Evolutionary conservation across 352 stramenopile genomes (phyloP).

Genomic region (Peronosclerospora sorghi): DNA sequence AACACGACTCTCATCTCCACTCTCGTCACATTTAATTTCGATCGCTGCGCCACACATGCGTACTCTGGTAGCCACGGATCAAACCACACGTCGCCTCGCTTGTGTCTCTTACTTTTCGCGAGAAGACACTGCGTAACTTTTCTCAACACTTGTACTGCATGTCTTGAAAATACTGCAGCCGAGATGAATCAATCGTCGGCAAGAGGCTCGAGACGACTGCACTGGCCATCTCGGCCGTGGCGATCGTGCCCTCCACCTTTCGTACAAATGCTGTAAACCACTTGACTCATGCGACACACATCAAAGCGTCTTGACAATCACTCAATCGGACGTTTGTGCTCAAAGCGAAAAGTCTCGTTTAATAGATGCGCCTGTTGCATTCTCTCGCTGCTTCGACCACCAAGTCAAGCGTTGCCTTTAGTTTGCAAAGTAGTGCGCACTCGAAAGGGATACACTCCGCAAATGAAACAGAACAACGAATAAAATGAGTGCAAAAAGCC

Average conservation of each 20-base stretch:
- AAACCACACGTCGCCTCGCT: conserved; percentile 19
- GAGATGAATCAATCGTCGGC: conserved; percentile 16
- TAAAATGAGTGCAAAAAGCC: no score
- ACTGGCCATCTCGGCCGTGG: conserved; percentile 5
- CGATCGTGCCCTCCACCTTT: conserved; percentile 1
- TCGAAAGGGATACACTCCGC: no score
- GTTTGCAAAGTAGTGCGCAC: no score
- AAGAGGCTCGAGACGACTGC: conserved; percentile 5
- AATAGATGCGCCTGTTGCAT: conserved; percentile 14
- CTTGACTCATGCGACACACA: background rate
- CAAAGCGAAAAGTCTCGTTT: conserved; percentile 32
- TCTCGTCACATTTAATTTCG: conserved; percentile 5
- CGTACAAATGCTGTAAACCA: conserved; percentile 15
- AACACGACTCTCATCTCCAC: conserved; percentile 29
- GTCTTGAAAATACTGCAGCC: conserved; percentile 10
- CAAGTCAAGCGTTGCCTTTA: no score
- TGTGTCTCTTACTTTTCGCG: background rate
- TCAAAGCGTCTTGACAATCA: conserved; percentile 9
- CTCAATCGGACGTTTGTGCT: conserved; percentile 29
- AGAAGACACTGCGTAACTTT: conserved; percentile 6
- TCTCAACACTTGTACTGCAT: conserved; percentile 16
- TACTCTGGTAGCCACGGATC: conserved; percentile 39
- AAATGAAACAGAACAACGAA: no score
- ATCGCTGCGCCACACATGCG: conserved; percentile 27
- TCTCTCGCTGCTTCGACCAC: no score